Base-by-base conservation (phyloP, 1,139 yeast species). In the Geotrichum citri-aurantii region DNA sequence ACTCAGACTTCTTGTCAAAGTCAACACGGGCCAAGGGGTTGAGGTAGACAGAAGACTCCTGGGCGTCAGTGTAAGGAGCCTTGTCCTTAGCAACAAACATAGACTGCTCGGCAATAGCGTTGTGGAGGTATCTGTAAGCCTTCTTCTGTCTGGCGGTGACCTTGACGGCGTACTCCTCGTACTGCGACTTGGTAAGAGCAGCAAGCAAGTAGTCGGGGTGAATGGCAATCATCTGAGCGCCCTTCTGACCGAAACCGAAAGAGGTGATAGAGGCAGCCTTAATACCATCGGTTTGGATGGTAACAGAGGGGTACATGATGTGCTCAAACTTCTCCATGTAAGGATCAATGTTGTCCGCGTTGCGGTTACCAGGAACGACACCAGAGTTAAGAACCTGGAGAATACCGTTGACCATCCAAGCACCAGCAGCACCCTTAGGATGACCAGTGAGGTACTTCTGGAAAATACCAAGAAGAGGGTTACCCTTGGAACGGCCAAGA, bases 381-480 rank as follows among this genome's bases (percentile, higher is more conserved):
- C 99, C 99, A 70, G 89, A 75, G 78, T 89, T 87, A 74, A 93
- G 81, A 66, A 92, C 86, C 80, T 93, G 99, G 67, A 93, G 80
- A 63, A 92, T 97, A 77, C 99, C 99, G 76, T 93, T 95, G 82
- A 93, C 80, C 99, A 95, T 93, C 99, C 99, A 93, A 63, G 99
- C 98, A 82, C 98, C 99, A 61, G 99, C 99, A 68, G 99, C 99
- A 83, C 99, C 99, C 87, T 93, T 93, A 71, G 99, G 99, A 80
- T 93, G 99, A 78, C 99, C 99, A 70, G 99, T 93, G 72, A 93
- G 83, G 84, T 83, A 93, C 78, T 93, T 93, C 78, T 93, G 99
- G 96, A 93, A 92, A 59, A 93, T 96, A 82, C 98, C 98, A 69
- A 87, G 81, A 58, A 95, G 91, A 66, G 99, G 96, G 79, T 93